Percentiles rank a stretch among this genome's conserved stretches.
These are phyloP conservation scores for Sherardia arvensis DNA, from an alignment of 257 asterid genomes.

Conservation along the genomic window DNA sequence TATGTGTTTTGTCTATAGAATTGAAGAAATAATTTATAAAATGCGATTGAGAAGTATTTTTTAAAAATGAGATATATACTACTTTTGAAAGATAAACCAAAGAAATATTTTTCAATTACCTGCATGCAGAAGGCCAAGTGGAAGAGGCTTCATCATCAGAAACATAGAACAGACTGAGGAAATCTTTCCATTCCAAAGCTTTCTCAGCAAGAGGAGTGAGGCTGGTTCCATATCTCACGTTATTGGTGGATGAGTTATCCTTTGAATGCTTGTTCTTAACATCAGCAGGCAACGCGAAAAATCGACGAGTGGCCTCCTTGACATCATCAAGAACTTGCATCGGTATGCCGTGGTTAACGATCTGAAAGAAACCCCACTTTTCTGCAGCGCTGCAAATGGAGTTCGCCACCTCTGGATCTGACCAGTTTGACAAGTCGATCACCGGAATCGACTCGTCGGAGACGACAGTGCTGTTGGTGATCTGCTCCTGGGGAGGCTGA, in stretches of 20 bases:
- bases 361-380: constrained; percentile 26
- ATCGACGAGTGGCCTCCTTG: constrained; percentile 17
- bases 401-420: constrained; percentile 1
- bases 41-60: too few species aligned
- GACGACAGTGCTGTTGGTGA: background rate
- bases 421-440: constrained; percentile 24
- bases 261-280: constrained; percentile 21
- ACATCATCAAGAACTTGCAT: constrained; percentile 18
- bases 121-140: constrained; percentile 23
- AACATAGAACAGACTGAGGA: constrained; percentile 23
- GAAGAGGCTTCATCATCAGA: constrained; percentile 19
- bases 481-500: constrained; percentile 21
- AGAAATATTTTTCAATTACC: constrained; percentile 6
- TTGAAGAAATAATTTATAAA: too few species aligned
- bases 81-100: too few species aligned
- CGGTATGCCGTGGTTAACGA: constrained; percentile 23
- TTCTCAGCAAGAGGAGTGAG: constrained; percentile 25
- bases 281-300: constrained; percentile 16
- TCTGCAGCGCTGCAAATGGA: constrained; percentile 19
- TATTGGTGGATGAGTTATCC: constrained; percentile 13
- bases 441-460: constrained; percentile 19
- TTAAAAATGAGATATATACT: too few species aligned
- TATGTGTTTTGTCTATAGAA: too few species aligned
- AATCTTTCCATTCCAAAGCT: constrained; percentile 35
- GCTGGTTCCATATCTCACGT: constrained; percentile 24